Percentiles rank a stretch among this genome's conserved stretches.
These are phyloP conservation scores for Neocallimastix lanati DNA, from an alignment of 192 early-diverging fungal species.

Conservation along the genomic window DNA sequence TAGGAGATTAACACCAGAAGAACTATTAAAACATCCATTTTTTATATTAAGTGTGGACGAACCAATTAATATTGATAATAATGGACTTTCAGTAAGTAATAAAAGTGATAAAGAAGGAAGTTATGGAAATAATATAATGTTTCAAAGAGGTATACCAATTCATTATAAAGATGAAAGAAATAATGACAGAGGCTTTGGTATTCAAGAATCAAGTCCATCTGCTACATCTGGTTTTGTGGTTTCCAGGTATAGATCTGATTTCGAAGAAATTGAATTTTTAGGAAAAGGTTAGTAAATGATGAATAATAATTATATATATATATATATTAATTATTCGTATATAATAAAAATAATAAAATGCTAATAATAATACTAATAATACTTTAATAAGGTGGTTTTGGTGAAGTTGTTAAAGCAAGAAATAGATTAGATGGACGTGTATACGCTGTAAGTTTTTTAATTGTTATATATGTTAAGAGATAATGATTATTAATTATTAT, in stretches of 20 bases:
- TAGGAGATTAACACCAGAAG: not conserved
- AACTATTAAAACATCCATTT: not conserved
- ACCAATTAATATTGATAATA: not conserved
- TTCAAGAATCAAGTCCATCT: not conserved
- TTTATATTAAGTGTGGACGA: not conserved
- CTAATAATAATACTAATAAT: constrained; percentile 9
- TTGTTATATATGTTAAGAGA: not conserved
- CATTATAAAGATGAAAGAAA: not conserved
- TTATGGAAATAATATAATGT: not conserved
- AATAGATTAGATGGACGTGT: constrained; percentile 55
- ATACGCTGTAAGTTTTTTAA: not conserved
- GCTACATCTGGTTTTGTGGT: not conserved
- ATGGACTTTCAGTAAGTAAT: not conserved
- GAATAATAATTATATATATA: no score
- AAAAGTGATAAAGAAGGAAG: not conserved
- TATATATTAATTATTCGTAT: no score
- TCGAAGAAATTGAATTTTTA: constrained; percentile 59
- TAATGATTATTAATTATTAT: no score
- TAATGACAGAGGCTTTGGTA: not conserved
- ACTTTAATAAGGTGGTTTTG: constrained; percentile 56
- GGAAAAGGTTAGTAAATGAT: constrained; percentile 21
- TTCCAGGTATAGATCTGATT: constrained; percentile 53
- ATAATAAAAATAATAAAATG: constrained; percentile 5
- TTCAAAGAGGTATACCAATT: not conserved
- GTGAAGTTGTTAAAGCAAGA: constrained; percentile 82